Evolutionary conservation across 768 basidiomycete species (phyloP).

Genomic region (Gymnopilus dilepis): DNA sequence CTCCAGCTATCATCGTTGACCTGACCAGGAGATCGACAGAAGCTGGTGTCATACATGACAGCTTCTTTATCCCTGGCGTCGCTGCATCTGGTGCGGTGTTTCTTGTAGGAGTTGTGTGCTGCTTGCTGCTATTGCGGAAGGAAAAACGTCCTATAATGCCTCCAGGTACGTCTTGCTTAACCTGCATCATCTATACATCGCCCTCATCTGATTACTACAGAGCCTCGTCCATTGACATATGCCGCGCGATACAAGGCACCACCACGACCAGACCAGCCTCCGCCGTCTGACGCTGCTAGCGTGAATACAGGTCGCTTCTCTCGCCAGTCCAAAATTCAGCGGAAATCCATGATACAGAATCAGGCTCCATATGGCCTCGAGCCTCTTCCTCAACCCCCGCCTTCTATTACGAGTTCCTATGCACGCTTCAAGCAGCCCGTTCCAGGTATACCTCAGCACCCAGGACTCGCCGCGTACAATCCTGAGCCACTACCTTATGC

Average conservation of each 20-base stretch:
- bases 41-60: slow-evolving; percentile 19
- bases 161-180: background rate
- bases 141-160: background rate
- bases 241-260: background rate
- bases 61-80: slow-evolving; percentile 21
- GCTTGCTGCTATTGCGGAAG: slow-evolving; percentile 2
- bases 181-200: background rate
- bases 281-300: background rate
- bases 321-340: background rate
- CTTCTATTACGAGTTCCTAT: background rate
- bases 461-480: background rate
- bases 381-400: background rate
- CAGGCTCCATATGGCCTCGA: background rate
- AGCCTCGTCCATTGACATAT: background rate
- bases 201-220: background rate
- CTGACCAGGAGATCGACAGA: slow-evolving; percentile 9
- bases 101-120: slow-evolving; percentile 14
- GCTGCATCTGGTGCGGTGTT: slow-evolving; percentile 17
- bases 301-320: background rate
- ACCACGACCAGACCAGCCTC: background rate
- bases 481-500: background rate
- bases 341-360: background rate
- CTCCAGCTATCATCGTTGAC: background rate
- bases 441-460: slow-evolving; percentile 4
- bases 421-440: background rate